phyloP scores from a whole-genome alignment of 179 eudicot genomes.

The Silene coronaria region DNA sequence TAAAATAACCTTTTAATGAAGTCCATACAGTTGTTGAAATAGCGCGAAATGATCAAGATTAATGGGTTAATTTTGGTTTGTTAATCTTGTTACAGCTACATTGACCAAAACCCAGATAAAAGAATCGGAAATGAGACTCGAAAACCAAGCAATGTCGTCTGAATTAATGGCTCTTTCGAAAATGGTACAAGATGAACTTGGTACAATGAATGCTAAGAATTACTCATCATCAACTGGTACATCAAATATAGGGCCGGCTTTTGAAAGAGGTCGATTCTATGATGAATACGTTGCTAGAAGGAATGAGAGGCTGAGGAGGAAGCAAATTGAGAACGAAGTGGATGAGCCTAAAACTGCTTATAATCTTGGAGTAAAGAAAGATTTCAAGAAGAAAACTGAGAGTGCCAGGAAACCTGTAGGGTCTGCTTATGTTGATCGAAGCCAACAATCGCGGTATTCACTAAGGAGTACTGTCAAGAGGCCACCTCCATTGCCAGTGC shows the following conservation, averaged over 20 bases:
- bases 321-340: slow-evolving; percentile 35
- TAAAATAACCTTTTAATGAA: too few species aligned
- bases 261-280: slow-evolving; percentile 67
- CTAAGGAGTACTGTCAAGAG: slow-evolving; percentile 60
- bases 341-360: slow-evolving; percentile 43
- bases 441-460: slow-evolving; percentile 54
- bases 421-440: slow-evolving; percentile 39
- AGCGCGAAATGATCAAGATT: too few species aligned
- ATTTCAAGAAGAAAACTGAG: slow-evolving; percentile 39
- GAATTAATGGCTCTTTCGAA: slow-evolving; percentile 54
- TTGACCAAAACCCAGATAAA: slow-evolving; percentile 39
- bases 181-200: slow-evolving; percentile 50
- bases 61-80: too few species aligned
- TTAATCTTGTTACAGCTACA: slow-evolving; percentile 28
- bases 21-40: too few species aligned
- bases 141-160: slow-evolving; percentile 42
- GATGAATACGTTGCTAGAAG: slow-evolving; percentile 71
- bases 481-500: slow-evolving; percentile 56
- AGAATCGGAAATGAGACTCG: slow-evolving; percentile 32
- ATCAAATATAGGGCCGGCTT: slow-evolving; percentile 14
- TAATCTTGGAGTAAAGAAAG: slow-evolving; percentile 50
- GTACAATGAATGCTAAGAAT: slow-evolving; percentile 20
- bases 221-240: neutral
- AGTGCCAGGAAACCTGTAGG: slow-evolving; percentile 37
- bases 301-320: slow-evolving; percentile 73